Conservation (phyloP, 2,329 filamentous ascomycete species). For the Microdochium trichocladiopsis region DNA sequence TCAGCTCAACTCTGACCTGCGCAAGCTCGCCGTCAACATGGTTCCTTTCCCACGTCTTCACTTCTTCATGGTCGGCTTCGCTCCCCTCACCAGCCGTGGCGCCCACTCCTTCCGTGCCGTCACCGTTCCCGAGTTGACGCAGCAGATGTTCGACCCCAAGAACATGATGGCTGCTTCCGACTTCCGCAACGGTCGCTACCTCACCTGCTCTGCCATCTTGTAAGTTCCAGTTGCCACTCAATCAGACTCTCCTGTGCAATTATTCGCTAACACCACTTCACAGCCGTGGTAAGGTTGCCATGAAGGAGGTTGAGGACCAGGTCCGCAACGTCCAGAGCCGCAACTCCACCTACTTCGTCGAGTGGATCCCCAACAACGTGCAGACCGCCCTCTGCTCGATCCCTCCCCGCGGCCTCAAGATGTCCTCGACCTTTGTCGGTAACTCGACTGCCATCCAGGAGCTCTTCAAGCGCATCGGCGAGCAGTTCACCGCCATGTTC, state of each 20-base stretch:
- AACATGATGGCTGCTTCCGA: conserved; percentile 99
- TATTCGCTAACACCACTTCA: conserved; percentile 18
- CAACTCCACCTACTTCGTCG: conserved; percentile 99
- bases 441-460: conserved; percentile 99
- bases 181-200: conserved; percentile 99
- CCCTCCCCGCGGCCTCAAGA: conserved; percentile 94
- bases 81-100: conserved; percentile 89
- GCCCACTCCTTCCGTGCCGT: conserved; percentile 96
- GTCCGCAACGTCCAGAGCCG: conserved; percentile 99
- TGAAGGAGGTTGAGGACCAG: conserved; percentile 99
- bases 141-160: conserved; percentile 99
- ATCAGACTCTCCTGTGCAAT: background rate
- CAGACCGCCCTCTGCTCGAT: conserved; percentile 99
- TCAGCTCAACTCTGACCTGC: conserved; percentile 99
- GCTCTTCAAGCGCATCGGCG: conserved; percentile 99
- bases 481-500: conserved; percentile 99
- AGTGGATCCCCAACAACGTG: conserved; percentile 99
- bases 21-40: conserved; percentile 99
- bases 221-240: conserved; percentile 32
- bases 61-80: conserved; percentile 99
- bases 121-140: conserved; percentile 94
- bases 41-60: conserved; percentile 99
- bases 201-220: conserved; percentile 99
- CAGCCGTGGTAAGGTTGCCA: conserved; percentile 96
- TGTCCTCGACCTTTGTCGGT: conserved; percentile 98